phyloP scores from a whole-genome alignment of 2,329 filamentous ascomycete genomes.

The Didymella lethalis region DNA sequence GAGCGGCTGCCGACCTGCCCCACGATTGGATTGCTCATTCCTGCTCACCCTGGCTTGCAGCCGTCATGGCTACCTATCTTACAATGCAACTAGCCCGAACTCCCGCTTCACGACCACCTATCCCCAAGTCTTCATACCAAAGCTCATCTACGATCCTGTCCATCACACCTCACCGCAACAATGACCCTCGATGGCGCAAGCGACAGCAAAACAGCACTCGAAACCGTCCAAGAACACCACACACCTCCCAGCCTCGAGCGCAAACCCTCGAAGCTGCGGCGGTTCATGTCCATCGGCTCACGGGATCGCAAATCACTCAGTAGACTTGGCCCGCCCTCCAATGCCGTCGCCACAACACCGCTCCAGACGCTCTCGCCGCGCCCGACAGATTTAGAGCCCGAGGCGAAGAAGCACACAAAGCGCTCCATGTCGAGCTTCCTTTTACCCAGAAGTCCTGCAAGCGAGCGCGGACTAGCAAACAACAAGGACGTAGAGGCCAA shows the following conservation, averaged over 20 bases:
- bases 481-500: not conserved
- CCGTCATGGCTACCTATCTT: not conserved
- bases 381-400: not conserved
- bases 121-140: not conserved
- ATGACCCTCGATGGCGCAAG: constrained; percentile 6
- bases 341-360: not conserved
- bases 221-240: not conserved
- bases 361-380: constrained; percentile 4
- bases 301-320: not conserved
- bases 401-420: constrained; percentile 1
- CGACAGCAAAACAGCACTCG: not conserved
- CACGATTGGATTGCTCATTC: constrained; percentile 4
- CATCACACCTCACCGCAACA: not conserved
- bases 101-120: not conserved
- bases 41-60: constrained; percentile 6
- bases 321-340: not conserved
- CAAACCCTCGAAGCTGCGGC: constrained; percentile 10
- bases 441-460: not conserved
- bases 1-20: not conserved
- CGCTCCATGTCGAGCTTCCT: constrained; percentile 9
- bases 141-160: not conserved
- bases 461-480: not conserved
- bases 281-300: constrained; percentile 16
- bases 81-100: not conserved
- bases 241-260: not conserved